A percentile compares a stretch with the other conserved stretches of the same genome.
Conservation (phyloP, 1,139 yeast species). For the Nakaseomyces sp. region DNA sequence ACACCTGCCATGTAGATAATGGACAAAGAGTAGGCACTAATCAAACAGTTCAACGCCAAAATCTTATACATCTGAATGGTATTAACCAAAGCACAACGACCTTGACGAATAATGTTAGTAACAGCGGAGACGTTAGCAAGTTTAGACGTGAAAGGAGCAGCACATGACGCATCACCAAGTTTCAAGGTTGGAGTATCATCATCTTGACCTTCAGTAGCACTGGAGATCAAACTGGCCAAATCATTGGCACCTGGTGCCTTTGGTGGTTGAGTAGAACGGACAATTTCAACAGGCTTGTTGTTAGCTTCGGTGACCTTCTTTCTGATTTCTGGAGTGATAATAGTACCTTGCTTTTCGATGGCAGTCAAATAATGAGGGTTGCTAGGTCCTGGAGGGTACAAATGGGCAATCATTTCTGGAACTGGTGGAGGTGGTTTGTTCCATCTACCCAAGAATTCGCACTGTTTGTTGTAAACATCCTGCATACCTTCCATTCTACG, state of each 20-base stretch:
- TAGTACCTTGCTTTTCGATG: slow-evolving; percentile 73
- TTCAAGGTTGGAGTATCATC: slow-evolving; percentile 82
- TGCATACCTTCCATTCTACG: slow-evolving; percentile 57
- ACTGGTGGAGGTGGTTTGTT: slow-evolving; percentile 75
- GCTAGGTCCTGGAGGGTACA: slow-evolving; percentile 90
- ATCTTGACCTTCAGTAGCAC: slow-evolving; percentile 61
- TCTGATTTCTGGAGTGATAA: slow-evolving; percentile 59
- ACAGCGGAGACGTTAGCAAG: slow-evolving; percentile 88
- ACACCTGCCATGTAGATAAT: slow-evolving; percentile 95
- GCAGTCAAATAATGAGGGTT: slow-evolving; percentile 87
- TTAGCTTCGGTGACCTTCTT: slow-evolving; percentile 42
- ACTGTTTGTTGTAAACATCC: slow-evolving; percentile 77
- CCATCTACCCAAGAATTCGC: slow-evolving; percentile 71
- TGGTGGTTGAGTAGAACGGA: slow-evolving; percentile 25
- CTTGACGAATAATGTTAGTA: slow-evolving; percentile 91
- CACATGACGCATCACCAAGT: slow-evolving; percentile 97
- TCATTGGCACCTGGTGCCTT: slow-evolving; percentile 38
- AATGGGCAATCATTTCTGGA: slow-evolving; percentile 80
- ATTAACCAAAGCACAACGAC: slow-evolving; percentile 95
- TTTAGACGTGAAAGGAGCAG: slow-evolving; percentile 97
- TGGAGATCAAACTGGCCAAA: slow-evolving; percentile 67
- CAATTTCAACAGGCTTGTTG: slow-evolving; percentile 24
- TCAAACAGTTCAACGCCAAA: slow-evolving; percentile 90
- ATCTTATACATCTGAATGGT: slow-evolving; percentile 99
- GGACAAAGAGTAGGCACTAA: slow-evolving; percentile 90